Base-by-base conservation (phyloP, 2,329 filamentous ascomycete genomes). In the Aspergillus piperis region DNA sequence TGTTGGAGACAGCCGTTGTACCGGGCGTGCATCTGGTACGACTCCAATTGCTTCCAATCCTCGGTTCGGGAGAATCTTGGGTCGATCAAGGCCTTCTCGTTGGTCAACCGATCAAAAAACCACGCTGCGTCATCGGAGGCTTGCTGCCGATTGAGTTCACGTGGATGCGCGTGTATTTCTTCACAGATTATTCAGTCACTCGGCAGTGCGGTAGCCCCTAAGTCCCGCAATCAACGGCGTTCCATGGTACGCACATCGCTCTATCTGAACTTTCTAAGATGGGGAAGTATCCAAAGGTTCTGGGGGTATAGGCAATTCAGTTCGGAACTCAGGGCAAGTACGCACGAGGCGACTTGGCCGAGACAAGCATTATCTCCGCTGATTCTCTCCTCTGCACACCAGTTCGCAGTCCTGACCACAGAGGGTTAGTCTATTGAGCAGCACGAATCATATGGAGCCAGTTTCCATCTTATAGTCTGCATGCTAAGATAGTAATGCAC, bases 1-100 rank as follows among this genome's bases (percentile, higher is more conserved):
- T 57, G 39, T 57, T 61, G 58, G 58, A 53, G 54, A 52, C 54
- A 53, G 48, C 58, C 54, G 58, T 60, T 60, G 36, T 51, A n/a
- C 48, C 15, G 52, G 32, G 48, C 48, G 38, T 39, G 49, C 36
- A 30, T 57, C 8, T 51, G 57, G 51, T 41, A 53, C 30, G 51
- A 61, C 59, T 61, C 59, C 59, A 59, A 61, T 25, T 52, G 27
- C 27, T 48, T 56, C 52, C 56, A 42, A 19, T 23, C 30, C 30
- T 47, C 57, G 59, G 59, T 59, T 61, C 56, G 57, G 49, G 30
- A 17, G 39, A 27, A 59, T 61, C 48, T 17, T 42, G 52, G 25
- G 38, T 44, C 51, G 52, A 54, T 54, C 53, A 55, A 17, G 17
- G 23, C 41, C 8, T 36, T 11, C 11, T 32, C n/a, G 19, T 44